A percentile compares a stretch with the other conserved stretches of the same genome.
Conservation (phyloP, 805 yeast species). For the Candida tammaniensis region DNA sequence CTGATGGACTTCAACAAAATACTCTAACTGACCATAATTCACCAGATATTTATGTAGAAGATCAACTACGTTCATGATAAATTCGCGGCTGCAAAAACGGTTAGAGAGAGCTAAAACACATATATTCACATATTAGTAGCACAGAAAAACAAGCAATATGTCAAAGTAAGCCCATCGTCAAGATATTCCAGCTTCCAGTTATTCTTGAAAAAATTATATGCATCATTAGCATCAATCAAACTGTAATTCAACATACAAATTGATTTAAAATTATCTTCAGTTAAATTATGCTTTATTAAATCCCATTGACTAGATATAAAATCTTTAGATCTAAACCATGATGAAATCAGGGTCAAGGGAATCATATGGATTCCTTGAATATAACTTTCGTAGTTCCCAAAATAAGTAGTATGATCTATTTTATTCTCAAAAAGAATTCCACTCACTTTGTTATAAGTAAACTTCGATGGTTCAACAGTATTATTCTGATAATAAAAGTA, state of each 20-base stretch:
- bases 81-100: slow-evolving; percentile 1
- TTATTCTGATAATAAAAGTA: slow-evolving; percentile 56
- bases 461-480: slow-evolving; percentile 48
- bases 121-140: slow-evolving; percentile 12
- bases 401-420: slow-evolving; percentile 66
- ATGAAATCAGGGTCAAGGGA: slow-evolving; percentile 64
- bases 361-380: slow-evolving; percentile 76
- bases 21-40: slow-evolving; percentile 6
- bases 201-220: slow-evolving; percentile 55
- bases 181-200: slow-evolving; percentile 29
- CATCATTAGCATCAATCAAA: slow-evolving; percentile 58
- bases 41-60: slow-evolving; percentile 9
- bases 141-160: slow-evolving; percentile 16
- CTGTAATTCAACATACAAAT: slow-evolving; percentile 70
- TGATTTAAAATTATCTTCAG: slow-evolving; percentile 57
- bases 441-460: slow-evolving; percentile 59
- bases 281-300: slow-evolving; percentile 12
- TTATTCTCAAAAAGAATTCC: slow-evolving; percentile 73
- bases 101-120: background rate
- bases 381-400: slow-evolving; percentile 57
- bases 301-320: slow-evolving; percentile 62
- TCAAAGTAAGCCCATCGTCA: slow-evolving; percentile 44
- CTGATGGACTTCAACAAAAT: slow-evolving; percentile 1
- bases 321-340: slow-evolving; percentile 49
- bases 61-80: background rate